A percentile compares a stretch with the other conserved stretches of the same genome.
phyloP scores from a whole-genome alignment of 768 basidiomycete genomes.

The Pisolithus tinctorius region DNA sequence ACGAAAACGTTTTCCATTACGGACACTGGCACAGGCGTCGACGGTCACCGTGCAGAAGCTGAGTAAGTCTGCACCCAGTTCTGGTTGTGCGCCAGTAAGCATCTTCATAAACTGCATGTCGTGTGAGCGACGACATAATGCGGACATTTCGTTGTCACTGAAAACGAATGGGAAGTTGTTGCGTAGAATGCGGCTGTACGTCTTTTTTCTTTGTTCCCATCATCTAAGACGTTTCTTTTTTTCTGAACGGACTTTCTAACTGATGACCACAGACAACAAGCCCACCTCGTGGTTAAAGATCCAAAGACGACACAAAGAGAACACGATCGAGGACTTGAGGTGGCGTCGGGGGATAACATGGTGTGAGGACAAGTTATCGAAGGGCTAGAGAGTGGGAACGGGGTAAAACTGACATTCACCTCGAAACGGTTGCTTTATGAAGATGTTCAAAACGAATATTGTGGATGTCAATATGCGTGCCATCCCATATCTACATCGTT shows the following conservation, averaged over 20 bases:
- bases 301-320: slow-evolving; percentile 37
- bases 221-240: neutral
- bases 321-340: slow-evolving; percentile 12
- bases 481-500: too few relatives aligned
- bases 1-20: too few relatives aligned
- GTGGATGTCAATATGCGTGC: too few relatives aligned
- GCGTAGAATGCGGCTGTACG: slow-evolving; percentile 74
- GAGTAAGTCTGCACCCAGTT: neutral
- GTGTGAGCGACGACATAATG: neutral
- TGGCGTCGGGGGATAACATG: slow-evolving; percentile 1
- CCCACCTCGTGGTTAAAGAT: slow-evolving; percentile 65
- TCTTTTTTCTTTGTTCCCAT: neutral
- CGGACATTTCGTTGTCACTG: neutral
- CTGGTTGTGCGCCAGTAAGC: neutral
- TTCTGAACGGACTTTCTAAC: too few relatives aligned
- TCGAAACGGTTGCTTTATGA: too few relatives aligned
- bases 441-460: too few relatives aligned
- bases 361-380: too few relatives aligned
- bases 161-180: slow-evolving; percentile 69
- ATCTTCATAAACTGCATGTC: neutral
- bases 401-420: too few relatives aligned
- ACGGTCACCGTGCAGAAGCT: too few relatives aligned
- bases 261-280: slow-evolving; percentile 54
- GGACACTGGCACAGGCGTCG: too few relatives aligned
- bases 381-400: too few relatives aligned